Base-by-base conservation (phyloP, 331 rosid genomes). In the Quercus tomentella region DNA sequence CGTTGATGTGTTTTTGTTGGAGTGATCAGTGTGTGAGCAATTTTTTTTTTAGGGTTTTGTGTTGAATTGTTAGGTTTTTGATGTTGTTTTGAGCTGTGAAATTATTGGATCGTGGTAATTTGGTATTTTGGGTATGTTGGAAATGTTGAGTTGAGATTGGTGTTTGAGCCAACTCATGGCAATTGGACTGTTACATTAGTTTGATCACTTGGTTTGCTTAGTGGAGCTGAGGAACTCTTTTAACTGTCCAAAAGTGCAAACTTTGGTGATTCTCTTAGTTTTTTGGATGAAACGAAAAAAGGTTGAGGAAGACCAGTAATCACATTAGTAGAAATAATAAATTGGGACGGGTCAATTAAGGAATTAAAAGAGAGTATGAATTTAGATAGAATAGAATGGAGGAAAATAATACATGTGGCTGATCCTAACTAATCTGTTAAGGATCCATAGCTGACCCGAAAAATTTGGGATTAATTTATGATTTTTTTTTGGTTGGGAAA, bases 81-180 rank as follows among this genome's bases (percentile, higher is more conserved):
- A 43, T 81, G 20, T 80, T 70, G 56, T 23, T 65, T 70, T 7
- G 11, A 82, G 67, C 77, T 78, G 70, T n/a, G 25, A 61, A 35
- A 51, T 10, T 74, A 9, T 26, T 5, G 65, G 23, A 82, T 68
- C 37, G 45, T 58, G 66, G 49, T 41, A 20, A 73, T 52, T 43
- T 56, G 16, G n/a, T 43, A 61, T 70, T 71, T 31, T n/a, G 17
- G 43, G 56, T 54, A 65, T 20, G 35, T 58, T 17, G n/a, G 74
- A 75, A 35, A 10, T 71, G 7, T 68, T 49, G 72, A 41, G 21
- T 61, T 43, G 14, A 58, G 20, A 21, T 80, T 41, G 16, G 37
- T 61, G 22, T 6, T 30, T 22, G 30, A 31, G 65, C 17, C 8
- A 30, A 31, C 15, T 56, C 22, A 2, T 3, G 72, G 16, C 67